Conservation (phyloP, 1,284 basidiomycete species). For the Moniliophthora roreri region DNA sequence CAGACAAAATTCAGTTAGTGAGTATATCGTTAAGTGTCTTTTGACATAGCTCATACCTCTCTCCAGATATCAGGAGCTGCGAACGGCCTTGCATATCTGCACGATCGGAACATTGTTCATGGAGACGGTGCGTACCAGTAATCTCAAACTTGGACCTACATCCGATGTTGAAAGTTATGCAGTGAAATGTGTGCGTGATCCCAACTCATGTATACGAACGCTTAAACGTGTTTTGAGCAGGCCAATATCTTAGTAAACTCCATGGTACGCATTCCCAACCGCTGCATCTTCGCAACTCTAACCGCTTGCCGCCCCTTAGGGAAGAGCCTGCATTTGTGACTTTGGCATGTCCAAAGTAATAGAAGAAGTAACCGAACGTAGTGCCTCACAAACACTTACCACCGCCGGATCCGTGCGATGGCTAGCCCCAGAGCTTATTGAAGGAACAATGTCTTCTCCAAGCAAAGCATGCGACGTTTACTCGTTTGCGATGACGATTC, state of each 20-base stretch:
- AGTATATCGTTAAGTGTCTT: conserved; percentile 18
- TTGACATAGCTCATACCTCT: background rate
- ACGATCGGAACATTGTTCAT: conserved; percentile 46
- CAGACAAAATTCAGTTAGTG: conserved; percentile 43
- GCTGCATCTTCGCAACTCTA: background rate
- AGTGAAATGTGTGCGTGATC: conserved; percentile 49
- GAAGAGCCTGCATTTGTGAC: conserved; percentile 53
- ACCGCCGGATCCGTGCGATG: conserved; percentile 47
- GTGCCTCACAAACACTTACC: conserved; percentile 42
- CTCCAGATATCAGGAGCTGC: conserved; percentile 47
- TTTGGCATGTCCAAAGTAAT: conserved; percentile 63
- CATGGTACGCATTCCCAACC: conserved; percentile 18
- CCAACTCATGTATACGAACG: no score
- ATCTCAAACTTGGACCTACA: background rate
- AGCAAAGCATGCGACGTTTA: conserved; percentile 51
- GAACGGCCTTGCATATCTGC: conserved; percentile 53
- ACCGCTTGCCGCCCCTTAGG: conserved; percentile 28
- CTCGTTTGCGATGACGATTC: conserved; percentile 56
- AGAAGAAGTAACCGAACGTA: conserved; percentile 48
- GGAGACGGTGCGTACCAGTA: conserved; percentile 46
- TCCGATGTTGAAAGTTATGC: background rate
- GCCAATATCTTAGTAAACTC: conserved; percentile 53
- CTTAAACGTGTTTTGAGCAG: conserved; percentile 27
- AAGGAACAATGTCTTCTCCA: conserved; percentile 34
- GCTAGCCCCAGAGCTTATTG: conserved; percentile 57